These are phyloP conservation scores for Multifurca ochricompacta DNA, from an alignment of 768 basidiomycete genomes.

Conservation along the genomic window DNA sequence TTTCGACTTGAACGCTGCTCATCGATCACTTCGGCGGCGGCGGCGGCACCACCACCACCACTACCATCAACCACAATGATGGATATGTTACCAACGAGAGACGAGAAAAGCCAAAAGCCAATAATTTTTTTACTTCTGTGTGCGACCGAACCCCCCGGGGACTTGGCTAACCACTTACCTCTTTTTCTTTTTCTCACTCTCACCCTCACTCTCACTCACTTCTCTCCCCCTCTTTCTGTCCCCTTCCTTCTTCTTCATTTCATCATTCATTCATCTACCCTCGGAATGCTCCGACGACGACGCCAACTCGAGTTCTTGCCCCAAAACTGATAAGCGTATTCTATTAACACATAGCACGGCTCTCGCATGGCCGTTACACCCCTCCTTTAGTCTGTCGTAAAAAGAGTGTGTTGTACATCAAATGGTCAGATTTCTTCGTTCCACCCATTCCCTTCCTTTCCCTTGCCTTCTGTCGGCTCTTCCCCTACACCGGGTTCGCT, in stretches of 20 bases:
- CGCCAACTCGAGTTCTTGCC: neutral
- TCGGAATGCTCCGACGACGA: neutral
- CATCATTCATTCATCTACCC: neutral
- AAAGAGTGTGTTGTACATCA: conserved; percentile 1
- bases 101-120: too few species aligned
- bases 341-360: neutral
- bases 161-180: too few species aligned
- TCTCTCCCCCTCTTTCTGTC: too few species aligned
- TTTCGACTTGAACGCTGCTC: too few species aligned
- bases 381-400: conserved; percentile 2
- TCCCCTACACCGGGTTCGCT: neutral
- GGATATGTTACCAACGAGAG: too few species aligned
- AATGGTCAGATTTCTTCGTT: neutral
- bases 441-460: neutral
- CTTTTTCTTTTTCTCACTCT: too few species aligned
- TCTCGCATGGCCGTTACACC: neutral
- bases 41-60: too few species aligned
- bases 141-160: too few species aligned
- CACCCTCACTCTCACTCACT: too few species aligned
- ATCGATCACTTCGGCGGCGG: too few species aligned
- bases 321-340: neutral
- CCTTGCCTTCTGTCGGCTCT: neutral
- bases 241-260: neutral
- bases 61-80: too few species aligned
- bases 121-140: too few species aligned